Conservation (phyloP, 2,329 filamentous ascomycete species). For the Domatiomyces globalis region DNA sequence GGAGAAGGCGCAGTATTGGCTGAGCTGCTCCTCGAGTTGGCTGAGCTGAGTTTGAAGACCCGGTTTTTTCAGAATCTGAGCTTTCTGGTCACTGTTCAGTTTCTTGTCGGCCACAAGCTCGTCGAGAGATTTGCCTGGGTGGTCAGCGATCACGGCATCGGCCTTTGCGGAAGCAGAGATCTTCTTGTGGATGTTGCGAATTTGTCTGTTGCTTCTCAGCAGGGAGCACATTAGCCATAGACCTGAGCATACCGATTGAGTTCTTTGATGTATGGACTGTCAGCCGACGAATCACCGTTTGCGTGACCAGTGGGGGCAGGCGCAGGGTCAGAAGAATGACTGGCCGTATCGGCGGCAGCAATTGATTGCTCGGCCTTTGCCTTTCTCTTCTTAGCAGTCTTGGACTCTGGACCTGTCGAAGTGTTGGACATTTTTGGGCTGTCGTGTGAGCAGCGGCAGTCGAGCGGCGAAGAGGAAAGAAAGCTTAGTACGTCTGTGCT, state of each 20-base stretch:
- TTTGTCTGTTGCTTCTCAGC: constrained; percentile 32
- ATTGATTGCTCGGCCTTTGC: constrained; percentile 34
- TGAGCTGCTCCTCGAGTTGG: constrained; percentile 47
- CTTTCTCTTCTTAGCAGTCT: constrained; percentile 54
- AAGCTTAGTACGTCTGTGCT: neutral
- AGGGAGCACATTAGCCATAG: neutral
- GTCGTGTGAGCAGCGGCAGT: constrained; percentile 8
- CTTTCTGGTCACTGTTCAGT: constrained; percentile 52
- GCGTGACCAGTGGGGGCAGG: constrained; percentile 32
- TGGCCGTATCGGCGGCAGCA: constrained; percentile 37
- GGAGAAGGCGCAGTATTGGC: constrained; percentile 46
- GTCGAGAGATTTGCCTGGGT: constrained; percentile 46
- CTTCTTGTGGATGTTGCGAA: constrained; percentile 89
- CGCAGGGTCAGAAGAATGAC: constrained; percentile 24
- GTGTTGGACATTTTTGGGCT: constrained; percentile 8
- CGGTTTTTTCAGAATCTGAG: constrained; percentile 49
- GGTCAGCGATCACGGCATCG: constrained; percentile 45
- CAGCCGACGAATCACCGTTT: constrained; percentile 45
- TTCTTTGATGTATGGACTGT: constrained; percentile 73
- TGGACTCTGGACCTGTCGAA: constrained; percentile 38
- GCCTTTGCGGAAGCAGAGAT: constrained; percentile 53
- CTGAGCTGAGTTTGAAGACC: constrained; percentile 41
- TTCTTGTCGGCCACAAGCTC: constrained; percentile 49
- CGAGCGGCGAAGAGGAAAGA: neutral
- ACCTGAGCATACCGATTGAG: constrained; percentile 60